Base-by-base conservation (phyloP, 495 filamentous ascomycete genomes). In the Aspergillus ellipticus region DNA sequence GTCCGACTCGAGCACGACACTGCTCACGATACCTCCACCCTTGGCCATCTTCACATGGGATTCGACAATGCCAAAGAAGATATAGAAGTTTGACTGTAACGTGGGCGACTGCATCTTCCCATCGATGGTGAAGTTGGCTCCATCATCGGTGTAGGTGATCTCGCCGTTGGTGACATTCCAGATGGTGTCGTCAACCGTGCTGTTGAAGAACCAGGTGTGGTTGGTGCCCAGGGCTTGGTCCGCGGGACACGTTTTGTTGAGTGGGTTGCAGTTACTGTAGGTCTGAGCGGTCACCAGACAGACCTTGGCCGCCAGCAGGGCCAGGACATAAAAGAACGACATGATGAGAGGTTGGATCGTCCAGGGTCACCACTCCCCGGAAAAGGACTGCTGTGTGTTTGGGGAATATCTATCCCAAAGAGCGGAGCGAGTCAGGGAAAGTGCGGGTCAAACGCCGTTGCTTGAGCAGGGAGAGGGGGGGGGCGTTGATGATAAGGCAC, bases 1-100 rank as follows among this genome's bases (percentile, higher is more conserved):
- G 69, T 96, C 93, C 9, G 92, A 96, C 69, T 94, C 84, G 53
- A 98, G 73, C 11, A 97, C 89, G 22, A 94, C 78, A 49, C 86
- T 91, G 72, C 86, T 91, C 46, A 98, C 84, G 51, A 96, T 83
- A 49, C 89, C 89, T 6, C 66, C 66, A 3, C 89, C 89, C 6
- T 82, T 79, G 33, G 88, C 84, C 55, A 88, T 84, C 70, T 86
- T 84, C 66, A 90, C 78, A 60, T 80, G 83, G 22, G 87, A 72
- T 54, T 90, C 85, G 58, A 92, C 82, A 22, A 85, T 83, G 51
- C 89, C 89, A 68, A 89, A 92, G 82, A 93, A 89, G 68, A 94
- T 89, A 70, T 89, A 91, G 66, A 91, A 92, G 57, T 85, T 78
- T 54, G 87, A 83, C 37, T 81, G 76, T 55, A 94, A 77, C 1